Evolutionary conservation across 106 monocot species (phyloP), one percentile per base, ranked within the genome.

Genomic region (Ottelia alismoides): DNA sequence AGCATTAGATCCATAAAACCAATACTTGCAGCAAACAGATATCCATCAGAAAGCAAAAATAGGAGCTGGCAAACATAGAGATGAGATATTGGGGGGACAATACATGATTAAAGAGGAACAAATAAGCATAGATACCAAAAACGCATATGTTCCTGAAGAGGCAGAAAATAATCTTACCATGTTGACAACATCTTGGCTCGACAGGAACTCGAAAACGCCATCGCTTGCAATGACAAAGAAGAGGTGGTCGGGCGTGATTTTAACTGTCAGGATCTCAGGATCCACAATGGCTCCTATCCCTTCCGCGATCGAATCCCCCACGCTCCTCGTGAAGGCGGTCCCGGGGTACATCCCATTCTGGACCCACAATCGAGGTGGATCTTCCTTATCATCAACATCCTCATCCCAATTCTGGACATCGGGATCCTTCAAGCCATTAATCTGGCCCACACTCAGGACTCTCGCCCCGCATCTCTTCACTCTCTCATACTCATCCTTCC

Each of bases 141-240:
- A n/a, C n/a, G n/a, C n/a, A n/a, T n/a, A n/a, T n/a, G n/a, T n/a
- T n/a, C n/a, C n/a, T n/a, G n/a, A n/a, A n/a, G n/a, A n/a, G n/a
- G n/a, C n/a, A n/a, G n/a, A n/a, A n/a, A n/a, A n/a, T 25, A 46
- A 11, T 3, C 55, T 77, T 78, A 92, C 92, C 82, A 86, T 92
- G 47, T 76, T 52, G 28, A 92, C 79, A 44, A 92, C 92, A 47
- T 65, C 64, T 64, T 92, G 91, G 52, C 91, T 92, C 4, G 91
- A 85, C 12, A 92, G 71, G 45, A 92, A 92, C 56, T 92, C 92
- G 31, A 92, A 92, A 2, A 92, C 76, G 17, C 92, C 92, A 63
- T 92, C 92, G 54, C 86, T 92, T 0, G 92, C 92, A 16, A 92
- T 56, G 17, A 92, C 76, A 26, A 92, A 86, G 62, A 92, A 92